Percentiles rank a stretch among this genome's conserved stretches.
These are phyloP conservation scores for Ramaria rubella DNA, from an alignment of 768 basidiomycete species.

Conservation along the genomic window DNA sequence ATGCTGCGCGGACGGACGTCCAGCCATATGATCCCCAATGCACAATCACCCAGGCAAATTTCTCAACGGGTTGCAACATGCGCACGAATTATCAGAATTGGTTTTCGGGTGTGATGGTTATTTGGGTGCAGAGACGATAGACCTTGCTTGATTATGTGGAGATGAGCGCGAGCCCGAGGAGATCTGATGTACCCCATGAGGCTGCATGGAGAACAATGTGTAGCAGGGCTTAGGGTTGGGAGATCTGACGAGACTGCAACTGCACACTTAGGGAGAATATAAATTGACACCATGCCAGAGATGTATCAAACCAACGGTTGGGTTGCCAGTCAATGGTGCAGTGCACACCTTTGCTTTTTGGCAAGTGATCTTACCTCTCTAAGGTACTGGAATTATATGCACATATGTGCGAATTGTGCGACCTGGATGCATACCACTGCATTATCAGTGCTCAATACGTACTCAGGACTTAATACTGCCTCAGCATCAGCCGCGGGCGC, in stretches of 20 bases:
- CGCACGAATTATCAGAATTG: not conserved
- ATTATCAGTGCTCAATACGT: too few species aligned
- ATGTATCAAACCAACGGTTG: too few species aligned
- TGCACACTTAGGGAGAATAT: too few species aligned
- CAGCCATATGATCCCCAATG: not conserved
- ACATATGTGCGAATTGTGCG: too few species aligned
- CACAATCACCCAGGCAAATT: not conserved
- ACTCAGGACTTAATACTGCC: too few species aligned
- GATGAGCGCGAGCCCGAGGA: not conserved
- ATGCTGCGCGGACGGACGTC: not conserved
- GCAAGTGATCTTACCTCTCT: too few species aligned
- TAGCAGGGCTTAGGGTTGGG: not conserved
- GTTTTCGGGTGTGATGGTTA: not conserved
- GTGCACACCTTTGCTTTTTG: too few species aligned
- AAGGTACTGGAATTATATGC: too few species aligned
- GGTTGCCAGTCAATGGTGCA: too few species aligned
- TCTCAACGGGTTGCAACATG: not conserved
- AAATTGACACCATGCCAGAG: too few species aligned
- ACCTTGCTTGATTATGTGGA: not conserved
- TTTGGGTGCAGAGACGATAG: not conserved
- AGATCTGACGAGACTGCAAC: not conserved
- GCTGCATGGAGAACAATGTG: not conserved
- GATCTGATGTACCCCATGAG: not conserved
- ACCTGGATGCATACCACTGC: too few species aligned
- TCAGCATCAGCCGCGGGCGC: too few species aligned